Evolutionary conservation across 768 basidiomycete species (phyloP).

Genomic region (Leccinum barrowsii): DNA sequence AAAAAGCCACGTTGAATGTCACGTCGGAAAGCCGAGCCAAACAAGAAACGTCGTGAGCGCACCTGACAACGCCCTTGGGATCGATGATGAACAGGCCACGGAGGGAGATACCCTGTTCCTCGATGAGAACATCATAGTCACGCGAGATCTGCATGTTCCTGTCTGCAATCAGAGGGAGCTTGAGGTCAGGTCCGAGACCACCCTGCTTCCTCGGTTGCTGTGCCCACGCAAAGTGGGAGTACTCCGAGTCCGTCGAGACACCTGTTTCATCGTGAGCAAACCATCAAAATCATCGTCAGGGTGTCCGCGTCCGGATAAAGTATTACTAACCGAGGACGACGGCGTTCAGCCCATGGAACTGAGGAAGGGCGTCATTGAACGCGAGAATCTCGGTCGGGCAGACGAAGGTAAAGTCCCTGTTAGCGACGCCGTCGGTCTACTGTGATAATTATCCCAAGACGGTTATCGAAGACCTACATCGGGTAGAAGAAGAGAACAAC

Average conservation of each 20-base stretch:
- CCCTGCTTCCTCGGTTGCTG: constrained; percentile 79
- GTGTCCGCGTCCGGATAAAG: not conserved
- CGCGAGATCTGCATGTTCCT: constrained; percentile 74
- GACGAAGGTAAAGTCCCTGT: constrained; percentile 83
- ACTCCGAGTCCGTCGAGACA: constrained; percentile 88
- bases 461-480: constrained; percentile 50
- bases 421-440: not conserved
- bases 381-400: constrained; percentile 97
- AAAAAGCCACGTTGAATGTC: not conserved
- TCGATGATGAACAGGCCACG: constrained; percentile 87
- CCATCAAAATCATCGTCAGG: not conserved
- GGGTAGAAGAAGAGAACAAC: constrained; percentile 95
- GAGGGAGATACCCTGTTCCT: constrained; percentile 84
- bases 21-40: not conserved
- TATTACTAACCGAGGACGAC: constrained; percentile 65
- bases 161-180: constrained; percentile 81
- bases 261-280: constrained; percentile 32
- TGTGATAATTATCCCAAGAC: not conserved
- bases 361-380: constrained; percentile 82
- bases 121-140: constrained; percentile 85
- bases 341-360: constrained; percentile 71
- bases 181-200: constrained; percentile 85
- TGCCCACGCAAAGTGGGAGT: constrained; percentile 85
- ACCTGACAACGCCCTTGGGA: constrained; percentile 75
- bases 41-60: not conserved